Evolutionary conservation across 345 rosid species (phyloP), one percentile per base, ranked within the genome.

Genomic region (Zanthoxylum bungeanum): DNA sequence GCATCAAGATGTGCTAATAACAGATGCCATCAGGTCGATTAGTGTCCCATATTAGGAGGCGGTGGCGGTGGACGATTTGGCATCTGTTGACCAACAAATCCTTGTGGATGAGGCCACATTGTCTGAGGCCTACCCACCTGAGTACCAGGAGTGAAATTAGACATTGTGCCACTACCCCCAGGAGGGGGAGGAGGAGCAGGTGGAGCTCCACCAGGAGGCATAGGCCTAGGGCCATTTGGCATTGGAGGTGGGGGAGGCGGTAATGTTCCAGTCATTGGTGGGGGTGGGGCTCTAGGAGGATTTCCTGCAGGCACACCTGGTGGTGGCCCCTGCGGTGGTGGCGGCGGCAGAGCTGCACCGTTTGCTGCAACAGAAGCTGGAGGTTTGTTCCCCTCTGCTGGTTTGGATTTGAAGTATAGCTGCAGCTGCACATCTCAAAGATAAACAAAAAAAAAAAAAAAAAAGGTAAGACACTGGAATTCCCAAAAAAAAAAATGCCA

Each of bases 231-330:
- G 1, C 93, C 98, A 59, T 88, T 91, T 40, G 62, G 79, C 93
- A 93, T 85, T 1, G 91, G 91, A 36, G 94, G 96, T 0, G 97
- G 98, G 0, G 93, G 95, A 4, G 96, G 97, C 27, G 93, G 91
- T 50, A 83, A 33, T 33, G 88, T 82, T 75, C 93, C 89, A 69
- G 78, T 76, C 14, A 68, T 31, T 16, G 84, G 84, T 11, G 88
- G 86, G 21, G 86, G 88, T 1, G 85, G 82, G 33, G 82, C 83
- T 75, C 89, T 80, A 3, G 86, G 63, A 65, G 80, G 83, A 64
- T 80, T 80, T 65, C 57, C 73, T n/a, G 62, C 21, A 44, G 77
- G 59, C 62, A 63, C 46, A n/a, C 88, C 90, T 30, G 87, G 86
- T 36, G 91, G 86, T 19, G 74, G 63, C 34, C 86, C 86, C 46